A percentile compares a stretch with the other conserved stretches of the same genome.
Evolutionary conservation across 495 filamentous ascomycete genomes (phyloP).

Genomic region (Xylaria cubensis): DNA sequence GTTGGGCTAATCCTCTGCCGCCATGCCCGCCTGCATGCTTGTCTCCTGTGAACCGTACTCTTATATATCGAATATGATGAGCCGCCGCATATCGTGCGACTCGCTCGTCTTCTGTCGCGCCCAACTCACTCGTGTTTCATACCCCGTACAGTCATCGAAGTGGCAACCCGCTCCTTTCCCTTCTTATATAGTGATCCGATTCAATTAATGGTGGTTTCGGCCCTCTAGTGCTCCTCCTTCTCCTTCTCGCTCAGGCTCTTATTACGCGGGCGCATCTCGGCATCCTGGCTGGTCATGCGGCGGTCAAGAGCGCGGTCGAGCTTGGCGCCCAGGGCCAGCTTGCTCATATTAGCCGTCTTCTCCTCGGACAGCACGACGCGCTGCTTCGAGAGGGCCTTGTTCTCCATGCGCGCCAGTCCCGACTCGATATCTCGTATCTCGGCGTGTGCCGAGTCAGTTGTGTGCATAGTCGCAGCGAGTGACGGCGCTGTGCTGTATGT

Average conservation of each 20-base stretch:
- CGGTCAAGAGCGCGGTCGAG: conserved; percentile 89
- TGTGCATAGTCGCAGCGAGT: conserved; percentile 66
- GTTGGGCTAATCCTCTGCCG: background rate
- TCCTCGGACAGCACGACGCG: conserved; percentile 81
- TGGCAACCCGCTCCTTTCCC: background rate
- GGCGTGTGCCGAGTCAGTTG: conserved; percentile 65
- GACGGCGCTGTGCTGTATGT: conserved; percentile 80
- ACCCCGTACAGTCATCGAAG: background rate
- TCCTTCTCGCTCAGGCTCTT: conserved; percentile 49
- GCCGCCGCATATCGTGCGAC: background rate
- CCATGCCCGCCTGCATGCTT: background rate
- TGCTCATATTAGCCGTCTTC: conserved; percentile 85
- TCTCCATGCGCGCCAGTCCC: conserved; percentile 87
- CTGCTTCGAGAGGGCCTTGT: conserved; percentile 83
- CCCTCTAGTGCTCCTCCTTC: conserved; percentile 33
- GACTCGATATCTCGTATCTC: conserved; percentile 85
- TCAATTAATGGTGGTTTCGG: background rate
- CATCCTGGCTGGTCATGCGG: conserved; percentile 91
- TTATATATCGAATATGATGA: background rate
- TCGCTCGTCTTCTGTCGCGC: background rate
- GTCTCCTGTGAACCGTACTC: background rate
- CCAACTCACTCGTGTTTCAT: background rate
- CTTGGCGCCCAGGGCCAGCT: conserved; percentile 91
- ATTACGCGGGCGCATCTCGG: conserved; percentile 72
- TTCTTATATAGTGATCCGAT: background rate